phyloP scores from a whole-genome alignment of 306 rosid genomes.

The Castanea crenata region DNA sequence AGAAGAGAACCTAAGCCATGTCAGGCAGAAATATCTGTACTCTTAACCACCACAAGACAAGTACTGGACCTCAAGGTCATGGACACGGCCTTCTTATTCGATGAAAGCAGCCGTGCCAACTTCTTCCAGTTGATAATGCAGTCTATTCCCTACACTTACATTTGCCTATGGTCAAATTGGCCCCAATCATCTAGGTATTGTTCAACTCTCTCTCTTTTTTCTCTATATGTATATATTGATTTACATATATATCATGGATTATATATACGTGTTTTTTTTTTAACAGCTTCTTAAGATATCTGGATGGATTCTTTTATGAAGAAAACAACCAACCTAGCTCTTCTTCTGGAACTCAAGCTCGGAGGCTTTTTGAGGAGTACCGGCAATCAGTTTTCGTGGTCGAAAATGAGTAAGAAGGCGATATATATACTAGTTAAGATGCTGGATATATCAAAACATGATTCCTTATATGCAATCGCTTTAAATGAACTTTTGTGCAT shows the following conservation, averaged over 20 bases:
- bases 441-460: neutral
- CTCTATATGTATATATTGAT: neutral
- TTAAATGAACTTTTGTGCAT: neutral
- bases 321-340: conserved; percentile 50
- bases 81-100: conserved; percentile 59
- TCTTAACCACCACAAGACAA: conserved; percentile 13
- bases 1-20: neutral
- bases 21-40: conserved; percentile 9
- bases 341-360: conserved; percentile 46
- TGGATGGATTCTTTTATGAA: conserved; percentile 67
- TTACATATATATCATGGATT: neutral
- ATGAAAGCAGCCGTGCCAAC: conserved; percentile 39
- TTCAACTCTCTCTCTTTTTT: neutral
- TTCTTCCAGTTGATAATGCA: conserved; percentile 44
- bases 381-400: conserved; percentile 35
- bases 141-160: conserved; percentile 61
- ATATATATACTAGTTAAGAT: neutral
- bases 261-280: neutral
- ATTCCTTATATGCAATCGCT: neutral
- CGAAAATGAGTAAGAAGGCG: conserved; percentile 55
- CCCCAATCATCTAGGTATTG: conserved; percentile 54
- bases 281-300: conserved; percentile 49
- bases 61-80: conserved; percentile 7
- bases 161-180: conserved; percentile 65
- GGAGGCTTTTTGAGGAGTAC: conserved; percentile 51